Evolutionary conservation across 805 yeast genomes (phyloP), one percentile per base, ranked within the genome.

Genomic region (Candida dendrica): DNA sequence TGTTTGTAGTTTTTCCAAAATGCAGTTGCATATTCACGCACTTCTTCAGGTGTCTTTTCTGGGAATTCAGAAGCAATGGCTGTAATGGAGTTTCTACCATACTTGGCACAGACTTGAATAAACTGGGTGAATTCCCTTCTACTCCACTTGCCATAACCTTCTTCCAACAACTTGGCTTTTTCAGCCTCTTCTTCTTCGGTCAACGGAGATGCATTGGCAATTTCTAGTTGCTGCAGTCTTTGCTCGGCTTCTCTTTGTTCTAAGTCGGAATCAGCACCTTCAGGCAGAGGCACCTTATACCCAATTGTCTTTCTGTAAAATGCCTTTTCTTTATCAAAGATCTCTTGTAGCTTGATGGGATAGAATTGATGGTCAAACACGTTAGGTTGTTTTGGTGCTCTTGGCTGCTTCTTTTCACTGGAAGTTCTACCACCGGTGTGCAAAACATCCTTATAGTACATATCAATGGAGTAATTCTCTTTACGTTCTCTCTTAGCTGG

Each of bases 361-460:
- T 75, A 86, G 53, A 93, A 87, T 62, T 93, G 98, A 63, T 90
- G 96, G 56, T 93, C 96, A 57, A 84, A 86, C 33, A 87, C 69
- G 44, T 79, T 80, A 46, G 85, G 67, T 52, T 87, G 93, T 56
- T 83, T 87, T 31, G 98, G 97, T 36, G 95, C 86, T 47, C 75
- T 77, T 15, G 95, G 93, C 2, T 82, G 84, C 9, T 75, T 69
- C 40, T 67, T 66, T 41, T 68, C 58, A 7, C 58, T 52, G 0
- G 63, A 38, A 0, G 80, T 58, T 52, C 84, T 71, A 37, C 84
- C 79, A 6, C 91, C 88, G 2, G 88, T 75, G 51, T 81, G 78
- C 52, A 90, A 65, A 9, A 83, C 89, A 56, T 81, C 91, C 59
- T 83, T 82, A 61, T 85, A 85, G 61, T 90, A 90, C 63, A 80